Evolutionary conservation across 805 yeast species (phyloP).

Genomic region (Candida ulmi): DNA sequence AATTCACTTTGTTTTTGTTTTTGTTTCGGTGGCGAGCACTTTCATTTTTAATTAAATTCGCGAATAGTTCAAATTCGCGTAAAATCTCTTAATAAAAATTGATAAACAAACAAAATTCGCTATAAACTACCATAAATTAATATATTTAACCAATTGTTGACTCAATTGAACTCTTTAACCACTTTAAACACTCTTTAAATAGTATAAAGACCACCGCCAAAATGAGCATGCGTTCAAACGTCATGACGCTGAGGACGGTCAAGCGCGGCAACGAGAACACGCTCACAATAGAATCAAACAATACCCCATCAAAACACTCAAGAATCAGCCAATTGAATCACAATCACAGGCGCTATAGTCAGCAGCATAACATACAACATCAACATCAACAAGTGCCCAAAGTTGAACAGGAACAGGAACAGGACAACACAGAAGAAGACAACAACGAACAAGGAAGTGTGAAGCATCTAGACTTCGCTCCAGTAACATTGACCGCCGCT

Average conservation of each 20-base stretch:
- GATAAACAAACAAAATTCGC: no score
- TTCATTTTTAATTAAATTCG: not conserved
- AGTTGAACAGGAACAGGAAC: not conserved
- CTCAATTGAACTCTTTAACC: no score
- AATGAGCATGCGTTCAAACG: conserved; percentile 22
- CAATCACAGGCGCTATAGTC: no score
- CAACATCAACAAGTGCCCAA: no score
- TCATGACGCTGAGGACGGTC: conserved; percentile 23
- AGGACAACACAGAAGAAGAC: not conserved
- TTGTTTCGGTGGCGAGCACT: conserved; percentile 1
- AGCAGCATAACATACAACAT: no score
- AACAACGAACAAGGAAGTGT: not conserved
- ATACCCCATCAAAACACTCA: not conserved
- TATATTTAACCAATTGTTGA: no score
- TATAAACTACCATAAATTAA: no score
- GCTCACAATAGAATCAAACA: conserved; percentile 20
- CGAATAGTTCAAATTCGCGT: not conserved
- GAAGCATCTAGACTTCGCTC: conserved; percentile 10
- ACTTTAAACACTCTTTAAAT: no score
- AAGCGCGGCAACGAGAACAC: conserved; percentile 16
- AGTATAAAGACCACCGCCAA: not conserved
- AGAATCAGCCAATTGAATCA: not conserved
- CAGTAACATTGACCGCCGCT: conserved; percentile 13
- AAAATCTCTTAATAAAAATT: not conserved
- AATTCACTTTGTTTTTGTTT: not conserved